Conservation (phyloP, 2,329 filamentous ascomycete species). For the Penicillium vulpinum region DNA sequence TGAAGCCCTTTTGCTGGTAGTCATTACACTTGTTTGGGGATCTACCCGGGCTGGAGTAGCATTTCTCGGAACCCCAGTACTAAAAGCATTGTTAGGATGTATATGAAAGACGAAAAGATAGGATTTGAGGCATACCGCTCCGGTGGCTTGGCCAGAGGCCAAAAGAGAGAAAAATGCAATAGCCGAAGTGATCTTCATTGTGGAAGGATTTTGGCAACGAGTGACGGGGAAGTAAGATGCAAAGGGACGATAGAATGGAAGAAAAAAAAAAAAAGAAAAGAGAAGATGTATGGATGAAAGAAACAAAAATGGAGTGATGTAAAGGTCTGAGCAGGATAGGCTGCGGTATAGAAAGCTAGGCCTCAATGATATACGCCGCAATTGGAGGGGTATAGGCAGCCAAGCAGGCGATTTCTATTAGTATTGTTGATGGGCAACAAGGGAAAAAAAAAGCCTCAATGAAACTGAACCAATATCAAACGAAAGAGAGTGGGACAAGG, state of each 20-base stretch:
- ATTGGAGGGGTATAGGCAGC: neutral
- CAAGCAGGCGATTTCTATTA: neutral
- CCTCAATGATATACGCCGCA: slow-evolving; percentile 1
- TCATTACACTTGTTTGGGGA: slow-evolving; percentile 73
- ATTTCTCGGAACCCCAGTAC: slow-evolving; percentile 53
- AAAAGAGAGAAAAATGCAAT: slow-evolving; percentile 42
- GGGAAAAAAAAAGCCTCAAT: slow-evolving; percentile 17
- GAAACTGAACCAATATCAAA: slow-evolving; percentile 2
- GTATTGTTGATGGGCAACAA: slow-evolving; percentile 21
- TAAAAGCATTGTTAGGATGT: slow-evolving; percentile 16
- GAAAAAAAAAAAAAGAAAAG: slow-evolving; percentile 1
- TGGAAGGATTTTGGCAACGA: slow-evolving; percentile 29
- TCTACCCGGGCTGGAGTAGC: slow-evolving; percentile 69
- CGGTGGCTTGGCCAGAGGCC: slow-evolving; percentile 46
- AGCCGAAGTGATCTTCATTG: slow-evolving; percentile 29
- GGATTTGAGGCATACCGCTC: slow-evolving; percentile 44
- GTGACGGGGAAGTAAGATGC: slow-evolving; percentile 34
- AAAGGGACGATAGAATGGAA: slow-evolving; percentile 16
- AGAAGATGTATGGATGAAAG: slow-evolving; percentile 3
- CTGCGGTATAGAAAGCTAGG: slow-evolving; percentile 15
- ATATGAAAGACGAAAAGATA: neutral
- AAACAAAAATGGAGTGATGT: slow-evolving; percentile 5
- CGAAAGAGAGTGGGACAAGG: slow-evolving; percentile 11
- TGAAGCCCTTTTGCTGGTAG: slow-evolving; percentile 69
- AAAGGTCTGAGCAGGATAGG: slow-evolving; percentile 4